These are phyloP conservation scores for Scopulariopsis brevicaulis DNA, from an alignment of 2,329 filamentous ascomycete species.

Conservation along the genomic window DNA sequence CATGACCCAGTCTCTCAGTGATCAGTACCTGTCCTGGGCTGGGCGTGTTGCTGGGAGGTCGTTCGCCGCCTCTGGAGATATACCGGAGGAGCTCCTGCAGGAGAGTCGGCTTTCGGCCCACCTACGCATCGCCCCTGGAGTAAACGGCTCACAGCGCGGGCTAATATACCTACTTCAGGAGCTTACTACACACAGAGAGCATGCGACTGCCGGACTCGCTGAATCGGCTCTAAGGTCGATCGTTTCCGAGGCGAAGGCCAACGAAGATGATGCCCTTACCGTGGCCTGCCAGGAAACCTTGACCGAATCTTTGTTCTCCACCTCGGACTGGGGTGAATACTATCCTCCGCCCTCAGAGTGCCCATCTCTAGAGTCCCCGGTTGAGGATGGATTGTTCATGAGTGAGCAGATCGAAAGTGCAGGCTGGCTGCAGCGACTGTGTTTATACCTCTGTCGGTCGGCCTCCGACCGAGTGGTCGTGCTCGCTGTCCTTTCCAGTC, in stretches of 20 bases:
- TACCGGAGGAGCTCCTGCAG: constrained; percentile 46
- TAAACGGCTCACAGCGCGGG: constrained; percentile 49
- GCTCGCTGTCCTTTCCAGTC: constrained; percentile 53
- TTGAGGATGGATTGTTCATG: constrained; percentile 17
- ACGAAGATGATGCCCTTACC: constrained; percentile 34
- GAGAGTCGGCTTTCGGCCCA: constrained; percentile 46
- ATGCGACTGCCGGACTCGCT: constrained; percentile 43
- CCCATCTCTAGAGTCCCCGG: background rate
- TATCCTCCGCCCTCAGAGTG: constrained; percentile 42
- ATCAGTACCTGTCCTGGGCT: constrained; percentile 72
- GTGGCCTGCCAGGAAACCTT: constrained; percentile 40
- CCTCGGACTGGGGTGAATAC: constrained; percentile 47
- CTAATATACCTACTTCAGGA: constrained; percentile 51
- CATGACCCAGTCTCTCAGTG: constrained; percentile 47
- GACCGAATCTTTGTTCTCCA: constrained; percentile 34
- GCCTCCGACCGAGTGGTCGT: constrained; percentile 32
- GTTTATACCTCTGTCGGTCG: constrained; percentile 14
- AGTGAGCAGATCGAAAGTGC: constrained; percentile 28
- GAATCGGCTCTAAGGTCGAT: constrained; percentile 48
- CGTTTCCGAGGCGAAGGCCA: constrained; percentile 38
- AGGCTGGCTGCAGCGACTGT: constrained; percentile 52
- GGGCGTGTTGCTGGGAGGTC: constrained; percentile 74
- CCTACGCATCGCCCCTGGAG: constrained; percentile 30
- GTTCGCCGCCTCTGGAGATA: constrained; percentile 64
- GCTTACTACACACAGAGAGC: constrained; percentile 46